These are phyloP conservation scores for Agroathelia rolfsii DNA, from an alignment of 1,284 basidiomycete genomes.

Conservation along the genomic window DNA sequence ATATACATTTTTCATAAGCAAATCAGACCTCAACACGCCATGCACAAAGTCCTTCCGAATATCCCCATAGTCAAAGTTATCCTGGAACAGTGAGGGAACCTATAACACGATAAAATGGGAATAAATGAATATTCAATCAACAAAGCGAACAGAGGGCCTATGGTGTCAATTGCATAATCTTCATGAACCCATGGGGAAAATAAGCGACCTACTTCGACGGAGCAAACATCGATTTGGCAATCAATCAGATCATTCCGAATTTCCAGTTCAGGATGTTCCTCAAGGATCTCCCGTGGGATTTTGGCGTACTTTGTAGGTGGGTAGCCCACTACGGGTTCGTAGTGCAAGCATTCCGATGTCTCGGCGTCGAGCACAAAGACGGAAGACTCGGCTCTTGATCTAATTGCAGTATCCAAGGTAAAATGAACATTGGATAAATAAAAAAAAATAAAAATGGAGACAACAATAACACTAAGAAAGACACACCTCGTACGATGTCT, in stretches of 20 bases:
- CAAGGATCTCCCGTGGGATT: conserved; percentile 64
- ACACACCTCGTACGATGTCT: conserved; percentile 65
- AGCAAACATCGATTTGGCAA: conserved; percentile 86
- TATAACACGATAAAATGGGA: conserved; percentile 19
- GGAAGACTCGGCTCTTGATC: conserved; percentile 60
- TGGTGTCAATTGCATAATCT: no score
- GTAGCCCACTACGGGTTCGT: conserved; percentile 61
- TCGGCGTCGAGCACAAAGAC: conserved; percentile 68
- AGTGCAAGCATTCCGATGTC: conserved; percentile 72
- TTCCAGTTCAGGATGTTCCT: conserved; percentile 64
- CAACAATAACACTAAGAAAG: conserved; percentile 11
- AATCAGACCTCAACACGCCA: conserved; percentile 91
- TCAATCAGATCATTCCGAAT: conserved; percentile 83
- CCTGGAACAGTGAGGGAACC: conserved; percentile 95
- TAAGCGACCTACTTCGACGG: conserved; percentile 63
- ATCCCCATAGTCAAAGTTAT: conserved; percentile 97
- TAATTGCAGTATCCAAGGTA: conserved; percentile 20
- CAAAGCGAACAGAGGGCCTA: conserved; percentile 6
- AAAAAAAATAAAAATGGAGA: conserved; percentile 10
- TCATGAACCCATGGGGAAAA: no score
- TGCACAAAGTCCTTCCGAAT: conserved; percentile 90
- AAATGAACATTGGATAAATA: conserved; percentile 8
- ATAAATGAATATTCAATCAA: conserved; percentile 4
- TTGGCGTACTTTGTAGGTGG: conserved; percentile 47
- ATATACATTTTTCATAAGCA: conserved; percentile 91